Evolutionary conservation across 2,329 filamentous ascomycete species (phyloP), one percentile per base, ranked within the genome.

Genomic region (Juglanconis sp.): DNA sequence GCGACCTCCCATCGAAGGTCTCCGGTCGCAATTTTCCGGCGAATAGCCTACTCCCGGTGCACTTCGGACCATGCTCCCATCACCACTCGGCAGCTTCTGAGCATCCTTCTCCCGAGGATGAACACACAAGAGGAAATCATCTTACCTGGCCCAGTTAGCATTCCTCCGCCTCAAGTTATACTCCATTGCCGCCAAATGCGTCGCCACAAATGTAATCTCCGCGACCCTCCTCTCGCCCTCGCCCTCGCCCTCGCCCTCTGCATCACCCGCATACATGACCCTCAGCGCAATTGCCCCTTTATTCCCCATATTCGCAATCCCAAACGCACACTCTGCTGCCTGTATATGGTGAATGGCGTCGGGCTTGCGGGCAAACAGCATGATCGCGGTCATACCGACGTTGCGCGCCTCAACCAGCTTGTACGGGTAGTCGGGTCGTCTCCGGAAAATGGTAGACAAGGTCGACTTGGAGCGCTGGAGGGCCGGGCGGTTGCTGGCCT

Each of bases 181-280:
- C 74, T 99, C 95, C 85, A 92, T 91, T 6, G 94, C 90, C 0
- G 93, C 91, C 59, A 98, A 79, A 74, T 99, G 95, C 11, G 92
- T 91, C 44, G 91, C 87, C 46, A 96, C 87, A 71, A 98, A 95
- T 0, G 92, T 96, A 58, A 97, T 73, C 68, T 90, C 85, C 32
- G 88, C 83, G 4, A 77, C 77, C 53, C 64, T 69, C 11, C 56
- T 72, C 57, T 66, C 68, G 24, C 46, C 31, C n/a, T 31, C 17
- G 10, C 67, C 68, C 9, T 64, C 66, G 5, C 68, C 69, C 30
- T 71, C 71, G 46, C 77, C 76, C 4, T 67, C 67, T 13, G 73
- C 70, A 44, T 48, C 48, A 13, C 68, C 68, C 17, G 74, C 69
- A 68, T 91, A 88, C 13, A 85, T 81, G 48, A 95, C 74, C 38